Evolutionary conservation across 495 filamentous ascomycete species (phyloP).

Genomic region (Penicillium longicatenatum): DNA sequence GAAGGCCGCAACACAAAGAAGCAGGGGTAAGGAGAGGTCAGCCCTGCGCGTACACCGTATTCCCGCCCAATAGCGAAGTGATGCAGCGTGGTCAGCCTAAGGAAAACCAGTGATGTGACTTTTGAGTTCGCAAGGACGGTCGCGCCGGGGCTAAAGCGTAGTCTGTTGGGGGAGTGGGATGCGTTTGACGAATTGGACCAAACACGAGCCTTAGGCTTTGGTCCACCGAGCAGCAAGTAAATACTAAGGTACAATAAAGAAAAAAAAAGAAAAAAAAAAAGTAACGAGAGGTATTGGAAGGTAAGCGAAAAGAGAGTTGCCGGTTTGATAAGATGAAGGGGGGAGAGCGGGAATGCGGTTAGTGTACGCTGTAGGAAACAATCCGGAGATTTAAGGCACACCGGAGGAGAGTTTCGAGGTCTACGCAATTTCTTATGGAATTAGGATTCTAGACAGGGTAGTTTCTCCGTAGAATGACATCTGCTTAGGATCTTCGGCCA

Average conservation of each 20-base stretch:
- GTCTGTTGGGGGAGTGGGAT: constrained; percentile 4
- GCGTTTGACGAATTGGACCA: constrained; percentile 1
- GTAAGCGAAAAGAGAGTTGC: constrained; percentile 6
- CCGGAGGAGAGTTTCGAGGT: not conserved
- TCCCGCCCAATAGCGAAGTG: constrained; percentile 20
- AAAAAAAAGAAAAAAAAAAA: not conserved
- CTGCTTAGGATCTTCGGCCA: not conserved
- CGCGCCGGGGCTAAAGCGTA: constrained; percentile 22
- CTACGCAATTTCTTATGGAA: not conserved
- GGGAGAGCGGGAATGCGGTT: constrained; percentile 17
- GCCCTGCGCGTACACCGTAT: constrained; percentile 17
- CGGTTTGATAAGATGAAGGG: constrained; percentile 20
- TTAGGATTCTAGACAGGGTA: not conserved
- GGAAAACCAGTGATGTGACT: constrained; percentile 25
- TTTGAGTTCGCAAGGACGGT: constrained; percentile 21
- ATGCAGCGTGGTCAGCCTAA: constrained; percentile 20
- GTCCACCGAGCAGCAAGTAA: constrained; percentile 6
- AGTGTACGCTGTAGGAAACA: constrained; percentile 4
- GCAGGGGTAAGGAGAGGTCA: constrained; percentile 19
- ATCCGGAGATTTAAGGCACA: constrained; percentile 22
- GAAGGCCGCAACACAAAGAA: constrained; percentile 15
- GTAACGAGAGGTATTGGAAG: constrained; percentile 10
- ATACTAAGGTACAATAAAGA: not conserved
- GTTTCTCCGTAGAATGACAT: not conserved
- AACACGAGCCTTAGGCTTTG: not conserved